These are phyloP conservation scores for Neofusicoccum sp. DNA, from an alignment of 2,329 filamentous ascomycete species.

Conservation along the genomic window DNA sequence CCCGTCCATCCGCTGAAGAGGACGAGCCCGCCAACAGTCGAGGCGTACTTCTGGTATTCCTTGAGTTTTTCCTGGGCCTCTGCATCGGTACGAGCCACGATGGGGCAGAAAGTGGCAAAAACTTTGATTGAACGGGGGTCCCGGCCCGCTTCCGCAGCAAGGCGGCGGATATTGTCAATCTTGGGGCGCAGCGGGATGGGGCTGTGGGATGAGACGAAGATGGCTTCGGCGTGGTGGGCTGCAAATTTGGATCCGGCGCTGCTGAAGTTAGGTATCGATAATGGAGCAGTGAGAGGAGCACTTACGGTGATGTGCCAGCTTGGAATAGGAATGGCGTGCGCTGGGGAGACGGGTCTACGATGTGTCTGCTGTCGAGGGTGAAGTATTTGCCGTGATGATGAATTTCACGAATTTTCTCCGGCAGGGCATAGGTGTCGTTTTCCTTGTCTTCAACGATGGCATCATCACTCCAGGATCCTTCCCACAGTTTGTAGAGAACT, in stretches of 20 bases:
- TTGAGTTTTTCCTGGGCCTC: conserved; percentile 55
- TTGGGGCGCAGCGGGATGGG: conserved; percentile 50
- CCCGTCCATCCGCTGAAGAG: conserved; percentile 60
- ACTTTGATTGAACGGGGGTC: conserved; percentile 59
- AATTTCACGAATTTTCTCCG: conserved; percentile 59
- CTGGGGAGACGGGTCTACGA: conserved; percentile 42
- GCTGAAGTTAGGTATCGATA: too few relatives aligned
- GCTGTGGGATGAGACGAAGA: conserved; percentile 58
- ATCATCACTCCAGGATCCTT: conserved; percentile 55
- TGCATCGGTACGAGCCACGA: conserved; percentile 35
- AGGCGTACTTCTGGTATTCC: conserved; percentile 53
- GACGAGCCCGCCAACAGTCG: conserved; percentile 54
- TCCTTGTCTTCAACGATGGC: conserved; percentile 55
- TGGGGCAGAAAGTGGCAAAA: conserved; percentile 37
- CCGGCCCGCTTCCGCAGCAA: conserved; percentile 52
- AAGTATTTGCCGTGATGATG: conserved; percentile 60
- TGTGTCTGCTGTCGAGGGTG: conserved; percentile 46
- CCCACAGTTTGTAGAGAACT: conserved; percentile 62
- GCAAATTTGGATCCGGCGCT: conserved; percentile 56
- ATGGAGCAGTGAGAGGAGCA: too few relatives aligned
- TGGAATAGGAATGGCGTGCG: conserved; percentile 46
- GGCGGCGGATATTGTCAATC: conserved; percentile 52
- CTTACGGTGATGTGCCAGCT: conserved; percentile 54
- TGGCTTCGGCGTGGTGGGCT: conserved; percentile 58
- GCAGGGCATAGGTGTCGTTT: conserved; percentile 58